Evolutionary conservation across 371 early-diverging fungal species (phyloP), one percentile per base, ranked within the genome.

Genomic region (Mortierella sp.): DNA sequence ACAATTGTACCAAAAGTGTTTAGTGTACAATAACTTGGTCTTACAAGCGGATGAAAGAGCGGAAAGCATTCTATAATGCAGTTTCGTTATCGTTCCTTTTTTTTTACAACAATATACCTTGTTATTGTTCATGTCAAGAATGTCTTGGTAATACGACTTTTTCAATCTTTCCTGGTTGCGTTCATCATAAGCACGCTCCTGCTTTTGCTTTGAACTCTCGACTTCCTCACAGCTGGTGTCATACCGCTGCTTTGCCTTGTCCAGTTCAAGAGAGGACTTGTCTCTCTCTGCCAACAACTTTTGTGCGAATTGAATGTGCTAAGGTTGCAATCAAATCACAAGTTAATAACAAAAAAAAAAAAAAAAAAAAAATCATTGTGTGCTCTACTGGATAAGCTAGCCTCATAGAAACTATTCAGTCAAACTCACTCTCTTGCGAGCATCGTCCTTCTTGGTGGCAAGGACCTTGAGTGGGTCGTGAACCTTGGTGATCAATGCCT

Each of bases 61-160:
- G n/a, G n/a, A n/a, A n/a, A n/a, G n/a, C n/a, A n/a, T n/a, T n/a
- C n/a, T n/a, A n/a, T n/a, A n/a, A n/a, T n/a, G n/a, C n/a, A n/a
- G n/a, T n/a, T n/a, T n/a, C n/a, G n/a, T n/a, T n/a, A n/a, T n/a
- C n/a, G n/a, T n/a, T n/a, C n/a, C n/a, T n/a, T n/a, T n/a, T n/a
- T n/a, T n/a, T 37, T 5, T 37, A 3, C 37, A 37, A 9, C 37
- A 37, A 37, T 37, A 37, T 82, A 91, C 94, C 87, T 95, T 95
- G 75, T 86, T 86, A 75, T 93, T 94, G 70, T 94, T 88, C 83
- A 93, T 86, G 46, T 95, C 93, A 11, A 92, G 59, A 28, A 90
- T 84, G 62, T 91, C 92, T 60, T 91, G 86, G 47, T 90, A 88
- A 72, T 88, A 83, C 11, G 66, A 59, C 28, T 62, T 30, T 57